These are phyloP conservation scores for Fusarium citri DNA, from an alignment of 2,329 filamentous ascomycete genomes.

Conservation along the genomic window DNA sequence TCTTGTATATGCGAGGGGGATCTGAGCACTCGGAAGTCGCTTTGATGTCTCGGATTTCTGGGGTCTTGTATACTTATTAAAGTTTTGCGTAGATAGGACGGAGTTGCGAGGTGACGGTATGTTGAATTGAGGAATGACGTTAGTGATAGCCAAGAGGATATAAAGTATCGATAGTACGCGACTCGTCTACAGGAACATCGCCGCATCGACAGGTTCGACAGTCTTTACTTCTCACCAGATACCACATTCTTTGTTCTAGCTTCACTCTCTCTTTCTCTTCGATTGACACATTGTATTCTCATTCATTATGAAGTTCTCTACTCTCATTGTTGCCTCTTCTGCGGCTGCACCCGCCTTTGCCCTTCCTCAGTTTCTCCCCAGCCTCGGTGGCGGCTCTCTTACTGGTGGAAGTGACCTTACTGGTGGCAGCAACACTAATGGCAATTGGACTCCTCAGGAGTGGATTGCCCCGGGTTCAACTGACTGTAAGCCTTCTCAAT, in stretches of 20 bases:
- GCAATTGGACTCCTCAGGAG: slow-evolving; percentile 6
- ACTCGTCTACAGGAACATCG: fast-evolving
- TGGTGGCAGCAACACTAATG: neutral
- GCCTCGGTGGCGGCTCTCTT: neutral
- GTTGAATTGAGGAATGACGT: too few relatives aligned
- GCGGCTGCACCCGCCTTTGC: neutral
- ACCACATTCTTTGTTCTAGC: neutral
- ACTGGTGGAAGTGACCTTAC: neutral
- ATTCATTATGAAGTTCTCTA: neutral
- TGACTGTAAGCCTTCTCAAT: neutral
- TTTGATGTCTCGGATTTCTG: neutral
- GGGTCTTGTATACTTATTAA: neutral
- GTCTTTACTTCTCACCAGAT: neutral
- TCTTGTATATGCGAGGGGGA: neutral
- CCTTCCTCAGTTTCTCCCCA: neutral
- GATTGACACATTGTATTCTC: neutral
- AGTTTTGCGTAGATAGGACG: neutral
- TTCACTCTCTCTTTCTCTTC: neutral
- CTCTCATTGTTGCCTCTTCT: neutral
- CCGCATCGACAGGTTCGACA: neutral
- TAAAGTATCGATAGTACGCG: neutral
- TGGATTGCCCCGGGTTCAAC: neutral
- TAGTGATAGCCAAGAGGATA: neutral
- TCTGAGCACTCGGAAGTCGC: neutral
- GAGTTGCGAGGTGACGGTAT: neutral